Evolutionary conservation across 768 basidiomycete genomes (phyloP), one percentile per base, ranked within the genome.

Genomic region (Rhodotorula diobovata): DNA sequence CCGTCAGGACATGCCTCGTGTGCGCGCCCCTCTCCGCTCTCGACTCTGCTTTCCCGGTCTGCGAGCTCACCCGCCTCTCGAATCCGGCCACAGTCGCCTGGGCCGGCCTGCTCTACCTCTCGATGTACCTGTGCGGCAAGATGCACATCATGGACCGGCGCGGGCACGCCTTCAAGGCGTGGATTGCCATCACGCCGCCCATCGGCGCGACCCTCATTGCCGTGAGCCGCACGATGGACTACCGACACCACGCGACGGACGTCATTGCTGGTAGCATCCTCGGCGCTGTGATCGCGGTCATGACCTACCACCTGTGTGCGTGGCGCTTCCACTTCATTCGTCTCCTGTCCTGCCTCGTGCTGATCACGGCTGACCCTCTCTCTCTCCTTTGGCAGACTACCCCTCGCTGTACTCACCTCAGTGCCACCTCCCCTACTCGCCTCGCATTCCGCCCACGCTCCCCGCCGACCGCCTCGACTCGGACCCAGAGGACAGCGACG

Each of bases 101-200:
- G 79, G 91, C 93, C 12, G 95, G 95, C 2, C 84, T 99, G 15
- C 91, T 90, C 3, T 94, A 93, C 81, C 83, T 98, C 51, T 83
- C 89, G 2, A 88, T 90, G 73, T 98, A 96, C 79, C 81, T 94
- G 12, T 90, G 91, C 20, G 96, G 94, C 5, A 97, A 98, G 80
- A 82, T 95, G 76, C 93, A 94, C 77, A 81, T 98, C 11, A 95
- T 93, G 72, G 93, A 96, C 79, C 83, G 82, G 81, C 86, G 66
- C 86, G 62, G 51, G 1, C 51, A 53, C 34, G 32, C 61, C 85
- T 81, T 85, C 34, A 93, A 93, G 79, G 88, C 90, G 23, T 99
- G 94, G 94, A 79, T 94, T 53, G 84, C 89, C 0, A 76, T 93
- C 0, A 80, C 86, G 0, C 96, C 95, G 4, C 84, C 95, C 57